Percentiles rank a stretch among this genome's conserved stretches.
Evolutionary conservation across 129 eudicot genomes (phyloP).

Genomic region (Flaveria linearis): DNA sequence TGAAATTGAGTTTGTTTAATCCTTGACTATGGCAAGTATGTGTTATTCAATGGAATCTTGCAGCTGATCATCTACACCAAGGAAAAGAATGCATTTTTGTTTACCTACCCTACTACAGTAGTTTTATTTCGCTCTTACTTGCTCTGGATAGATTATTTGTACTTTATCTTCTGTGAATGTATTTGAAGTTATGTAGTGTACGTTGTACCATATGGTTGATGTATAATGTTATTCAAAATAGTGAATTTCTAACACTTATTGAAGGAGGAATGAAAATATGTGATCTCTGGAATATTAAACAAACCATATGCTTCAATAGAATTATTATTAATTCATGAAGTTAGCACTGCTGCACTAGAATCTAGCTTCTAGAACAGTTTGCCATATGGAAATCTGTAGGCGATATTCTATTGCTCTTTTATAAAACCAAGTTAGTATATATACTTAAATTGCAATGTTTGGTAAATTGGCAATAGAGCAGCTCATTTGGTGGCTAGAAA

Average conservation of each 20-base stretch:
- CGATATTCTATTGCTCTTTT: neutral
- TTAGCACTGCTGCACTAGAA: no score
- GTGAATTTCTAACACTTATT: no score
- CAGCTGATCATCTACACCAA: constrained; percentile 85
- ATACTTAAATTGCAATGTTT: neutral
- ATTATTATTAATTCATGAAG: no score
- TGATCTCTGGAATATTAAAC: no score
- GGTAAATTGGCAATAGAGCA: neutral
- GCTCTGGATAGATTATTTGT: constrained; percentile 6
- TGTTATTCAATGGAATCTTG: constrained; percentile 60
- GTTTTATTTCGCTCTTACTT: constrained; percentile 27
- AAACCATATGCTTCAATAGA: neutral
- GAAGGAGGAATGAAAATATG: no score
- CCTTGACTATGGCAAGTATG: constrained; percentile 83
- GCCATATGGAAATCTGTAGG: no score
- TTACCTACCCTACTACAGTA: constrained; percentile 82
- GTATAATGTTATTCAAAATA: neutral
- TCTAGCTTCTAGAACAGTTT: no score
- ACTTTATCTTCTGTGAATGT: neutral
- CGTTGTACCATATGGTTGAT: neutral
- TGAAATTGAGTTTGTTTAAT: constrained; percentile 36
- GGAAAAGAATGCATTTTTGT: constrained; percentile 84
- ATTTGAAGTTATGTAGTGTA: neutral
- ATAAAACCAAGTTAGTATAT: neutral
- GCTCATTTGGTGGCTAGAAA: neutral